These are phyloP conservation scores for Penicillium sp. DNA, from an alignment of 2,329 filamentous ascomycete species.

Conservation along the genomic window DNA sequence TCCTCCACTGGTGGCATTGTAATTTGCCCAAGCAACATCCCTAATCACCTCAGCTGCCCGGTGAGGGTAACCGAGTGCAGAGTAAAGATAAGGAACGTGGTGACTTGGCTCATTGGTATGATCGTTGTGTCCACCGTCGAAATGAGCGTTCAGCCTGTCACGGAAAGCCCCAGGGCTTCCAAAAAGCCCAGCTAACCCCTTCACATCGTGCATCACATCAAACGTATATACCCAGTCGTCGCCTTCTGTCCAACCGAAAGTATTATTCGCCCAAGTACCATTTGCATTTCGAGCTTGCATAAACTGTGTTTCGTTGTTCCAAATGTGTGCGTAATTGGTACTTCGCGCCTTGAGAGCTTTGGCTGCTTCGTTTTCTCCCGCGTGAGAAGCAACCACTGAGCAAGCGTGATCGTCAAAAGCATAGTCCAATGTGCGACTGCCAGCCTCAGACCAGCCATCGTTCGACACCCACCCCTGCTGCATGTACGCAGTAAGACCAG, in stretches of 20 bases:
- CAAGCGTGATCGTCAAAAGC: slow-evolving; percentile 50
- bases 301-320: slow-evolving; percentile 48
- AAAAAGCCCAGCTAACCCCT: slow-evolving; percentile 47
- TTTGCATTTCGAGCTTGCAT: slow-evolving; percentile 53
- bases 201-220: slow-evolving; percentile 51
- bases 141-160: slow-evolving; percentile 48
- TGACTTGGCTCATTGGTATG: slow-evolving; percentile 54
- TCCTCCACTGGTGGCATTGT: slow-evolving; percentile 51
- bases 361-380: slow-evolving; percentile 37
- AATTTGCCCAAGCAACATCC: slow-evolving; percentile 43
- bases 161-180: slow-evolving; percentile 42
- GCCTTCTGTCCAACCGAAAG: slow-evolving; percentile 54
- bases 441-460: slow-evolving; percentile 51
- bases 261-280: slow-evolving; percentile 47
- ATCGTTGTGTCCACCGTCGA: slow-evolving; percentile 49
- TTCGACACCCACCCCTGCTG: slow-evolving; percentile 51
- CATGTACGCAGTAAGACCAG: slow-evolving; percentile 50
- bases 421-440: slow-evolving; percentile 51
- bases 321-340: slow-evolving; percentile 46
- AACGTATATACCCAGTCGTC: slow-evolving; percentile 56
- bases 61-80: slow-evolving; percentile 44
- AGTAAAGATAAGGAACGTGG: slow-evolving; percentile 52
- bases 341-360: slow-evolving; percentile 39
- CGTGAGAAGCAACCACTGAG: slow-evolving; percentile 44
- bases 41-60: slow-evolving; percentile 44